Base-by-base conservation (phyloP, 2,329 filamentous ascomycete species). In the Calonectria ilicicola region DNA sequence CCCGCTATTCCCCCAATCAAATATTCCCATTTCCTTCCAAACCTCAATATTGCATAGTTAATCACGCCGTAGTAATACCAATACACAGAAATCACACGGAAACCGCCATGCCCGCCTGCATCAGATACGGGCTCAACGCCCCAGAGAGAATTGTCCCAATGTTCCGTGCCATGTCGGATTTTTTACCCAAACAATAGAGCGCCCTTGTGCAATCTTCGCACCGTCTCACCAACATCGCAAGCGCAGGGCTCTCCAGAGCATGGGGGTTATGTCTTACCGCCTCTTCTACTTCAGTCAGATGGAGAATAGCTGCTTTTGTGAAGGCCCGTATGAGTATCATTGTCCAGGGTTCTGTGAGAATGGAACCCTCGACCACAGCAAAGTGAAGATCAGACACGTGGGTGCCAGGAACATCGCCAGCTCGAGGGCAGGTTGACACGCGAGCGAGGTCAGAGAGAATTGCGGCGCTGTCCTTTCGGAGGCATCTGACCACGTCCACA, bases 311-410 rank as follows among this genome's bases (percentile, higher is more conserved):
- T 0, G 88, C 87, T 76, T 86, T 88, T 27, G 87, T 84, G 70
- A 91, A 91, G 0, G 86, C 86, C 29, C 88, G 83, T 51, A 90
- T 87, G 32, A 91, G 80, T 3, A 91, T 86, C 46, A 87, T 86
- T 1, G 89, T 90, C 90, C 90, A 91, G 2, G 90, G 90, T 74
- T 91, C 90, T 0, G 89, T 90, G 68, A 92, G 78, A n/a, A 92
- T 83, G 1, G 89, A 87, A 2, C 87, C 89, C 70, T 90, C 85
- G 49, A 86, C 88, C 27, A 90, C 83, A 0, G 89, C 88, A 69
- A 87, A 87, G 77, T 91, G 89, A 67, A 89, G 88, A 26, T 87
- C 85, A 2, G 76, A 74, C 51, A 76, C 66, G 32, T 78, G 77
- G 5, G 75, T 75, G 8, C 78, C 78, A 5, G 78, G 78, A 38